A percentile compares a stretch with the other conserved stretches of the same genome.
Evolutionary conservation across 148 eudicot genomes (phyloP).

Genomic region (Amaranthus hypochondriacus): DNA sequence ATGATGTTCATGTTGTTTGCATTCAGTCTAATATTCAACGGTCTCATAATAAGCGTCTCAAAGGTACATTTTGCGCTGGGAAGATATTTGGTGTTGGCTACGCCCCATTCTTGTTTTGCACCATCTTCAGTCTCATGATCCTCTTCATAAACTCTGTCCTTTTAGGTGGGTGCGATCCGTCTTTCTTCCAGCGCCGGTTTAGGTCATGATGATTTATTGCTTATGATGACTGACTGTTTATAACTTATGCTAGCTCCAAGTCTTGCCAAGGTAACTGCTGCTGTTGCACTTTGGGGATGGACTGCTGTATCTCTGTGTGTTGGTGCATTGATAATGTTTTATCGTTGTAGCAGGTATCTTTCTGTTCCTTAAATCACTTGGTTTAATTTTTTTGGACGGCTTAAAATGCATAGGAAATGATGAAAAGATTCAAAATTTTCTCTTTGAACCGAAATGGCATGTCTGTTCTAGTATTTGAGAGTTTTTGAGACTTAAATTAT

Average conservation of each 20-base stretch:
- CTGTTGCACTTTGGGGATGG: constrained; percentile 91
- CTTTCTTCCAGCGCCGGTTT: not conserved
- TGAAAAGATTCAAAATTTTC: not conserved
- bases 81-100: constrained; percentile 48
- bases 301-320: constrained; percentile 54
- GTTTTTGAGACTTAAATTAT: not conserved
- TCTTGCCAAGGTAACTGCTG: constrained; percentile 71
- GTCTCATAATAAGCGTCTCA: constrained; percentile 44
- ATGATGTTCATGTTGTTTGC: constrained; percentile 21
- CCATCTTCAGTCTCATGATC: constrained; percentile 40
- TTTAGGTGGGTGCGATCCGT: constrained; percentile 51
- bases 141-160: constrained; percentile 80
- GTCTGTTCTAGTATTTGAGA: not conserved
- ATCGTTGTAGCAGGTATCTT: constrained; percentile 71
- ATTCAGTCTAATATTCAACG: constrained; percentile 70
- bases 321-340: constrained; percentile 62
- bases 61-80: constrained; percentile 38
- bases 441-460: not conserved
- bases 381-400: not conserved
- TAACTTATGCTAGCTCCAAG: constrained; percentile 46
- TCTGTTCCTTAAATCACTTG: constrained; percentile 8
- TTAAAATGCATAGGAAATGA: not conserved
- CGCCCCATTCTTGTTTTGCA: constrained; percentile 62
- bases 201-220: constrained; percentile 6
- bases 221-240: constrained; percentile 22